Evolutionary conservation across 805 yeast genomes (phyloP).

Genomic region (Kuraishia capsulata): DNA sequence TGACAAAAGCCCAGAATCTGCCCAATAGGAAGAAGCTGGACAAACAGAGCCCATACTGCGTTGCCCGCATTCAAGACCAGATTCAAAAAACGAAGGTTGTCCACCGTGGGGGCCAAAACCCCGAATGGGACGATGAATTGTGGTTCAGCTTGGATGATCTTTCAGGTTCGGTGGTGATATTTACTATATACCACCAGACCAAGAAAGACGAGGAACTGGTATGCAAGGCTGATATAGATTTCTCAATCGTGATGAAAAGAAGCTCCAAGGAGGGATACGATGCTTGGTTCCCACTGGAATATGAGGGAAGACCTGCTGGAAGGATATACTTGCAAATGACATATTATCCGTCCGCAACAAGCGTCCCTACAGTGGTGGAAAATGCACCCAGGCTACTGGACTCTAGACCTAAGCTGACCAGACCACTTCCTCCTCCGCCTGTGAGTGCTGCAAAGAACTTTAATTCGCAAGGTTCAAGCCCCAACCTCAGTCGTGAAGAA

Average conservation of each 20-base stretch:
- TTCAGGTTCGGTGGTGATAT: slow-evolving; percentile 50
- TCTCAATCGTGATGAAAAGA: slow-evolving; percentile 61
- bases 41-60: slow-evolving; percentile 88
- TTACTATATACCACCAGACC: slow-evolving; percentile 78
- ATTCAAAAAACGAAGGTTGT: slow-evolving; percentile 74
- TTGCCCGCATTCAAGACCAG: slow-evolving; percentile 70
- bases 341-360: slow-evolving; percentile 52
- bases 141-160: slow-evolving; percentile 59
- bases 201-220: slow-evolving; percentile 82
- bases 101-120: slow-evolving; percentile 89
- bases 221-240: slow-evolving; percentile 73
- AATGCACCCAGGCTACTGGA: slow-evolving; percentile 5
- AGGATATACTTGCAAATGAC: slow-evolving; percentile 87
- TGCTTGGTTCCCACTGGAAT: slow-evolving; percentile 68
- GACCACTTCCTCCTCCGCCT: slow-evolving; percentile 11
- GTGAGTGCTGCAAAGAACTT: too few species aligned
- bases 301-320: slow-evolving; percentile 74
- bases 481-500: not conserved
- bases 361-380: slow-evolving; percentile 12
- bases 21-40: slow-evolving; percentile 83
- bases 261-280: slow-evolving; percentile 72
- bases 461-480: not conserved
- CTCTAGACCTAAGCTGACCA: not conserved
- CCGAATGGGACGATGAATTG: slow-evolving; percentile 75
- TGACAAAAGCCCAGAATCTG: slow-evolving; percentile 73